phyloP scores from a whole-genome alignment of 495 filamentous ascomycete species.

The Penicillium odoratum region DNA sequence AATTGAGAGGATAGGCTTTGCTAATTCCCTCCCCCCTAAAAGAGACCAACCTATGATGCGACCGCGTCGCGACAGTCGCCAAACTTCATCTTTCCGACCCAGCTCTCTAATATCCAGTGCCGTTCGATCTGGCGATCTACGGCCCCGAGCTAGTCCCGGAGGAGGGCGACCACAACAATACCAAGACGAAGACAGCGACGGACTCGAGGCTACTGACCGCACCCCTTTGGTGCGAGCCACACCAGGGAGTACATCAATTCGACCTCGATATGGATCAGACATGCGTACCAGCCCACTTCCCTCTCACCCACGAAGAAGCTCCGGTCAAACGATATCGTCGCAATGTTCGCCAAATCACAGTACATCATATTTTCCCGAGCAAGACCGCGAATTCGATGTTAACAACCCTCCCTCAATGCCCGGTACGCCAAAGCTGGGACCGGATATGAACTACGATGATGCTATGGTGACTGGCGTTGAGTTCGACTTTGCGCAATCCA shows the following conservation, averaged over 20 bases:
- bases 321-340: slow-evolving; percentile 34
- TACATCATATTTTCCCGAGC: slow-evolving; percentile 26
- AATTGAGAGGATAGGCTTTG: background rate
- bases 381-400: slow-evolving; percentile 67
- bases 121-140: slow-evolving; percentile 24
- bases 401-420: slow-evolving; percentile 98
- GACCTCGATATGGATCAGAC: slow-evolving; percentile 43
- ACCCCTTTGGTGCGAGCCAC: slow-evolving; percentile 41
- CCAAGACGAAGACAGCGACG: slow-evolving; percentile 55
- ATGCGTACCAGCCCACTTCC: slow-evolving; percentile 30
- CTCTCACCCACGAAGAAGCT: slow-evolving; percentile 29
- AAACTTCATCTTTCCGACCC: slow-evolving; percentile 49
- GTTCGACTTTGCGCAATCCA: slow-evolving; percentile 39
- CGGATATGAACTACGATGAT: slow-evolving; percentile 73
- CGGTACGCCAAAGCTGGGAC: slow-evolving; percentile 63
- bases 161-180: slow-evolving; percentile 26
- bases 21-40: slow-evolving; percentile 13
- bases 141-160: slow-evolving; percentile 33
- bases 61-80: slow-evolving; percentile 62
- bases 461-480: slow-evolving; percentile 62
- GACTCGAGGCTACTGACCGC: slow-evolving; percentile 34
- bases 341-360: slow-evolving; percentile 36
- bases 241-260: slow-evolving; percentile 25
- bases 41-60: slow-evolving; percentile 72
- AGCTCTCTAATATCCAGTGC: slow-evolving; percentile 31